Evolutionary conservation across 139 green algal genomes (phyloP), one percentile per base, ranked within the genome.

Genomic region (Chlamydomonas sp.): DNA sequence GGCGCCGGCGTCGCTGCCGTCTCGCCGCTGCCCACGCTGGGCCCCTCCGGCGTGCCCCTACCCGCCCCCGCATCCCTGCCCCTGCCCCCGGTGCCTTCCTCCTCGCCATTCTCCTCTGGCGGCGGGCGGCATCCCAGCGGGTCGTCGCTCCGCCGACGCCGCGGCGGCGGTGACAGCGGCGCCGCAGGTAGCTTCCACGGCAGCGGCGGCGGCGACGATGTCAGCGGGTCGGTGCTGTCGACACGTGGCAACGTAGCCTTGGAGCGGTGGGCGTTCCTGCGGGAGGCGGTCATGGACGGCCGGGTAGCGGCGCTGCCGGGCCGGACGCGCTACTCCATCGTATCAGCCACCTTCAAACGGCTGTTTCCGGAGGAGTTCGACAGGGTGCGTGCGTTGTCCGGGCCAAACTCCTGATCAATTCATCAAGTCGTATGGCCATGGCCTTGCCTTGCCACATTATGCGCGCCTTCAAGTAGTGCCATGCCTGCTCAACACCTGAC

Each of bases 291-390:
- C n/a, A 61, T 6, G 4, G 71, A 85, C 14, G 90, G 90, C 5
- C 76, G 77, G 1, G 80, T 93, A 80, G 57, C n/a, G 60, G 20
- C n/a, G 59, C 78, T 92, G 66, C 84, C 85, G 76, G 10, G 14
- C 69, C 57, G 64, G 59, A 62, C 67, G 31, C 16, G 31, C 7
- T 88, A 88, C 84, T 64, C 17, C 17, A 16, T 88, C 2, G 84
- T 93, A 12, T 77, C 85, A 3, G 71, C 85, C 81, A 92, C 83
- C 64, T 94, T 94, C 77, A 17, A n/a, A 20, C 61, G 64, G 15
- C 84, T 96, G 6, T 96, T 95, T 89, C 91, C 91, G 0, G 78
- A 92, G 4, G 92, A 95, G 57, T 96, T 96, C 90, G 93, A 95
- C 63, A 82, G 91, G 31, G 31, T 68, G 31, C 31, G 88, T 91